These are phyloP conservation scores for Lindgomyces ingoldianus DNA, from an alignment of 495 filamentous ascomycete genomes.

Conservation along the genomic window DNA sequence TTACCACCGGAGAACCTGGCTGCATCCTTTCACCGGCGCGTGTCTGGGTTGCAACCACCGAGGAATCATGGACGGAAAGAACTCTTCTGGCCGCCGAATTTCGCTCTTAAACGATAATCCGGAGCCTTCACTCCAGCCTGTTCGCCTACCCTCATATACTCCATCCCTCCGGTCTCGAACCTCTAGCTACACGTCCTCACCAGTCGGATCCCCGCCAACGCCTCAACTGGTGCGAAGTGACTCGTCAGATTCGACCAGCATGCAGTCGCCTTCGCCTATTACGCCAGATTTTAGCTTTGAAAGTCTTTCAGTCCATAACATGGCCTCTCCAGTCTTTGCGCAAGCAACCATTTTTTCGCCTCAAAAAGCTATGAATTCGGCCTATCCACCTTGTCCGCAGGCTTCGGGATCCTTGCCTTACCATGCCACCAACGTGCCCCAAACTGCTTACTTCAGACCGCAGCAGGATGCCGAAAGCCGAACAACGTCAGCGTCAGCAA, in stretches of 20 bases:
- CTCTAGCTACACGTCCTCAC: conserved; percentile 45
- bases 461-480: conserved; percentile 15
- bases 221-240: conserved; percentile 43
- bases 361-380: conserved; percentile 28
- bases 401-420: conserved; percentile 24
- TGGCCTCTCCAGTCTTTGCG: conserved; percentile 31
- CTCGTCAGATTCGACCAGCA: conserved; percentile 41
- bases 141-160: conserved; percentile 26
- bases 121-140: conserved; percentile 2
- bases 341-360: conserved; percentile 16
- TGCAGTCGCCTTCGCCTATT: conserved; percentile 44
- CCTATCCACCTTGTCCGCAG: conserved; percentile 34
- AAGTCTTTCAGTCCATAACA: conserved; percentile 13
- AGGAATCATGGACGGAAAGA: conserved; percentile 40
- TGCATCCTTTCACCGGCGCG: conserved; percentile 26
- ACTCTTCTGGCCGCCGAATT: conserved; percentile 38
- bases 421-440: conserved; percentile 13
- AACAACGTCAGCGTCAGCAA: conserved; percentile 23
- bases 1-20: neutral
- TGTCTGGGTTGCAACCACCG: conserved; percentile 5
- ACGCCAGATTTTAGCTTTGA: conserved; percentile 43
- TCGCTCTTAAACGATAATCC: conserved; percentile 38
- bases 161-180: conserved; percentile 37
- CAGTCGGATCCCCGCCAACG: conserved; percentile 43
- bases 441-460: conserved; percentile 26